Conservation (phyloP, 805 yeast species). For the Suhomyces sp. region DNA sequence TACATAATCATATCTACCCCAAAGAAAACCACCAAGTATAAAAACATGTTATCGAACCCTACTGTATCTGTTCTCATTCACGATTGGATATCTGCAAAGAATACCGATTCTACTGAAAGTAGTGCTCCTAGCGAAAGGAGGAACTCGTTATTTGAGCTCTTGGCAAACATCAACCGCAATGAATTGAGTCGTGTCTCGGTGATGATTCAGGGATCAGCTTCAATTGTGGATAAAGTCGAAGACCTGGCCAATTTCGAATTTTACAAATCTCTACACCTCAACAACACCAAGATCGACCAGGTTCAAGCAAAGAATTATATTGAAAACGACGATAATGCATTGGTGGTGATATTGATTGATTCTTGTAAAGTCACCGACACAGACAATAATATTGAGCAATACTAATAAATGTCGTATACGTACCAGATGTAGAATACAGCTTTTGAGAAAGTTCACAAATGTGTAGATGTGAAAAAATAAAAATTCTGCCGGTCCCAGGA, state of each 20-base stretch:
- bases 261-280: slow-evolving; percentile 60
- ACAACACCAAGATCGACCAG: slow-evolving; percentile 65
- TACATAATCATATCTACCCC: slow-evolving; percentile 72
- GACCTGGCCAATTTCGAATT: slow-evolving; percentile 47
- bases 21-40: slow-evolving; percentile 67
- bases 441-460: neutral
- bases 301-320: slow-evolving; percentile 53
- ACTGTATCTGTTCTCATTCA: slow-evolving; percentile 81
- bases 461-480: neutral
- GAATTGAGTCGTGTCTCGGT: slow-evolving; percentile 80
- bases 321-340: slow-evolving; percentile 57
- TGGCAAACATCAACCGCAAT: slow-evolving; percentile 74
- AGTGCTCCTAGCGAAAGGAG: slow-evolving; percentile 12
- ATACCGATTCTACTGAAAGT: slow-evolving; percentile 8
- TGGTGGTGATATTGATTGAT: slow-evolving; percentile 61
- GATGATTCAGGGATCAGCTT: slow-evolving; percentile 72
- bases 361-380: slow-evolving; percentile 79
- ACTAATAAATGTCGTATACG: slow-evolving; percentile 13
- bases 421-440: neutral
- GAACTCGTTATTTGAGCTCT: slow-evolving; percentile 40
- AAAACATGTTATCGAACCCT: slow-evolving; percentile 68
- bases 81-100: slow-evolving; percentile 77
- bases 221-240: slow-evolving; percentile 40
- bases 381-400: slow-evolving; percentile 53
- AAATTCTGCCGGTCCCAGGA: slow-evolving; percentile 16